These are phyloP conservation scores for Macrocystidia cucumis DNA, from an alignment of 1,284 basidiomycete species.

Conservation along the genomic window DNA sequence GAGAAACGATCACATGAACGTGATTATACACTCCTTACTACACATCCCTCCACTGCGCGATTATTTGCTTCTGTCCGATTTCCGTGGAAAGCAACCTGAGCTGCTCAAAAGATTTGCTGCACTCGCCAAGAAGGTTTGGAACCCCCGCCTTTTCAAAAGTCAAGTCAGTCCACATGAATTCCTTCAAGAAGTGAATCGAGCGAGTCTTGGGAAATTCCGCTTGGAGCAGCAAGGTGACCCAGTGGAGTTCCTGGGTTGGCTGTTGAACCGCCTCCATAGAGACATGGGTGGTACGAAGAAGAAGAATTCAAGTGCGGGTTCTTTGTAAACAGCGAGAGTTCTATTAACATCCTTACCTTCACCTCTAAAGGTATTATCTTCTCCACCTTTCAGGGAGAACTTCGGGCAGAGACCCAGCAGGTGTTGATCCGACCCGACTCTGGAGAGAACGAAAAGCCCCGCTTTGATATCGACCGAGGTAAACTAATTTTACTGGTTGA, in stretches of 20 bases:
- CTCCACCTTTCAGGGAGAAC: slow-evolving; percentile 89
- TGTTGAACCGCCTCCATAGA: slow-evolving; percentile 88
- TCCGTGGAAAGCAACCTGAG: slow-evolving; percentile 72
- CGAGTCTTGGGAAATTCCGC: slow-evolving; percentile 84
- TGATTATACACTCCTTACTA: slow-evolving; percentile 88
- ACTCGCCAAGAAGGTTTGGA: slow-evolving; percentile 92
- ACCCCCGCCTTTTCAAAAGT: slow-evolving; percentile 90
- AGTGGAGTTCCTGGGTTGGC: slow-evolving; percentile 93
- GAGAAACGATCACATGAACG: slow-evolving; percentile 95
- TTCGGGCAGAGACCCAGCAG: slow-evolving; percentile 91
- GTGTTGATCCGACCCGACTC: slow-evolving; percentile 79
- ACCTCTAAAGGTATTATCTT: slow-evolving; percentile 74
- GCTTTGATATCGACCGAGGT: slow-evolving; percentile 92
- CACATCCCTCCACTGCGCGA: slow-evolving; percentile 90
- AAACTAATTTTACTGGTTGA: slow-evolving; percentile 12
- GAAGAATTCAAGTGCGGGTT: slow-evolving; percentile 69
- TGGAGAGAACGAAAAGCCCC: slow-evolving; percentile 66
- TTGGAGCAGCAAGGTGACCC: slow-evolving; percentile 95
- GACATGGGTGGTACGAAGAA: slow-evolving; percentile 89
- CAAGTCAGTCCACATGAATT: slow-evolving; percentile 99
- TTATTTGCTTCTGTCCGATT: slow-evolving; percentile 74
- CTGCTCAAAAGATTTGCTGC: slow-evolving; percentile 82
- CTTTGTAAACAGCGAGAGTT: slow-evolving; percentile 4
- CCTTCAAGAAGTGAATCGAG: slow-evolving; percentile 89
- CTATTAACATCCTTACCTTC: slow-evolving; percentile 7